Evolutionary conservation across 306 rosid species (phyloP).

Genomic region (Urtica urens): DNA sequence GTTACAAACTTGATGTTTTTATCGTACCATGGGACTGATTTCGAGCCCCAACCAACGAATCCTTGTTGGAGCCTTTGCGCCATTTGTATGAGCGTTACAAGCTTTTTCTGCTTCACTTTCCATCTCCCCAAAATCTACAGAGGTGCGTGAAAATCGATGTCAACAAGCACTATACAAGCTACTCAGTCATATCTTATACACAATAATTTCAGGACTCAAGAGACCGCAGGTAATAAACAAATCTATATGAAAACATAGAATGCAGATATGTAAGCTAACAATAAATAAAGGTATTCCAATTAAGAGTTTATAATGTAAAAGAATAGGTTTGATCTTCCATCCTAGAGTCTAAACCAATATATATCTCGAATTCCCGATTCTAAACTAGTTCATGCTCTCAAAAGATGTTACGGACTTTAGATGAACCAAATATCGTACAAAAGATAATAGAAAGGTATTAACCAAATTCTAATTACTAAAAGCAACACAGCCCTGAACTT

Average conservation of each 20-base stretch:
- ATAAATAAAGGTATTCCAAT: no score
- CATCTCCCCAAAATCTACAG: conserved; percentile 45
- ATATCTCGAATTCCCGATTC: neutral
- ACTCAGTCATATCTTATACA: neutral
- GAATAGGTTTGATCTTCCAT: neutral
- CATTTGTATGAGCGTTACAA: conserved; percentile 30
- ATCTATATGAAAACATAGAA: no score
- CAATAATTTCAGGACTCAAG: no score
- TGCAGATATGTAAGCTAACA: no score
- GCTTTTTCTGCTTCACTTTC: conserved; percentile 38
- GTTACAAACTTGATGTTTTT: conserved; percentile 44
- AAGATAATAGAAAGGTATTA: no score
- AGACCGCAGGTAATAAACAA: no score
- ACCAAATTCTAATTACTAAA: neutral
- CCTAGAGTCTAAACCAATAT: neutral
- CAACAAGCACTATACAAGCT: neutral
- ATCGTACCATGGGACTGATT: conserved; percentile 30
- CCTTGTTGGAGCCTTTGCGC: conserved; percentile 27
- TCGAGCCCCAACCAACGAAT: conserved; percentile 30
- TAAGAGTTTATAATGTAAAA: neutral
- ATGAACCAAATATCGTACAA: no score
- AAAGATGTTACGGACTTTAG: no score
- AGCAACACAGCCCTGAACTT: neutral
- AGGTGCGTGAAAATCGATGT: conserved; percentile 2
- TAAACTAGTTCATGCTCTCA: no score